Evolutionary conservation across 257 asterid species (phyloP).

Genomic region (Primulina huaijiensis): DNA sequence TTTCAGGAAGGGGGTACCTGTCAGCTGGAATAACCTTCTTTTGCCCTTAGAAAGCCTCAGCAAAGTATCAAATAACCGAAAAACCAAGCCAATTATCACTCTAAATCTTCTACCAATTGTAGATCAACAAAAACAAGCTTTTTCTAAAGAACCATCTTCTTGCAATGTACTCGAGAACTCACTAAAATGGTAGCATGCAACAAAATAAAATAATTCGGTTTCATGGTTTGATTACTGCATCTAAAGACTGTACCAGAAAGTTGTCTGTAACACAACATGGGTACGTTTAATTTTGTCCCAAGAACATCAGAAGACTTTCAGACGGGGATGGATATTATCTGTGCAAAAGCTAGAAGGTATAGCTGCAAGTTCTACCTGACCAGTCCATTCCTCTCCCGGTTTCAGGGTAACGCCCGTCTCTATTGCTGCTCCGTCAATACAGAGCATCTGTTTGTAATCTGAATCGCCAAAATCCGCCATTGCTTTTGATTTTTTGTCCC

Average conservation of each 20-base stretch:
- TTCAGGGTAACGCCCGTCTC: conserved; percentile 68
- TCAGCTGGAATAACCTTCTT: too few species aligned
- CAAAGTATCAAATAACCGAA: too few species aligned
- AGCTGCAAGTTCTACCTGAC: conserved; percentile 62
- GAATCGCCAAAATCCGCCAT: conserved; percentile 83
- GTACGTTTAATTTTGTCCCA: not conserved
- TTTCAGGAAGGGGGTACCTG: too few species aligned
- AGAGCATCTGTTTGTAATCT: conserved; percentile 83
- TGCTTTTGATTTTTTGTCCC: conserved; percentile 87
- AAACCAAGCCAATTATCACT: too few species aligned
- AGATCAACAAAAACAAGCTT: not conserved
- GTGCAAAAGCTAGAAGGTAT: conserved; percentile 79
- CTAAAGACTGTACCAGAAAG: not conserved
- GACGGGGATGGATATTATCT: conserved; percentile 23
- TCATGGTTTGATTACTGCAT: not conserved
- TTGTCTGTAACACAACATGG: not conserved
- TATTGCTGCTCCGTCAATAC: conserved; percentile 78
- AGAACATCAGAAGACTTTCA: too few species aligned
- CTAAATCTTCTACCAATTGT: too few species aligned
- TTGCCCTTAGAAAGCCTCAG: too few species aligned
- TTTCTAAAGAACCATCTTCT: not conserved
- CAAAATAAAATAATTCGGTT: not conserved
- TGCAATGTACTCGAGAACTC: too few species aligned
- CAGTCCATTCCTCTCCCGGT: conserved; percentile 91
- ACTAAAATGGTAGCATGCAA: not conserved